phyloP scores from a whole-genome alignment of 2,329 filamentous ascomycete genomes.

The Hansfordia pulvinata region DNA sequence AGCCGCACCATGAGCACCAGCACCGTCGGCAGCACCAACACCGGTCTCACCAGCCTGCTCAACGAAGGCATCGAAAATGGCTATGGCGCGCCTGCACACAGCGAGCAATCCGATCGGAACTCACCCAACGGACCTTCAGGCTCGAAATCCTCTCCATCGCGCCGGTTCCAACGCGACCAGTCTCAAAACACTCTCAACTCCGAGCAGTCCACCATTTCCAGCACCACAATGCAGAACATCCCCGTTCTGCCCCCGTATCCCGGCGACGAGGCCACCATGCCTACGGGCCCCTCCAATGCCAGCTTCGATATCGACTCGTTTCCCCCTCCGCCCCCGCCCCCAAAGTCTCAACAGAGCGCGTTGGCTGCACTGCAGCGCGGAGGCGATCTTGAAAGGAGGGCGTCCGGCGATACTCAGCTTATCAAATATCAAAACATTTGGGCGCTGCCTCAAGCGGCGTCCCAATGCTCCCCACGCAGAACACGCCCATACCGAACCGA shows the following conservation, averaged over 20 bases:
- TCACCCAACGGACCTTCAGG: constrained; percentile 9
- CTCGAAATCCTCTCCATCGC: constrained; percentile 29
- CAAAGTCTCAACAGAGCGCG: constrained; percentile 77
- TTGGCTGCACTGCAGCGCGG: constrained; percentile 82
- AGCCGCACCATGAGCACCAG: constrained; percentile 44
- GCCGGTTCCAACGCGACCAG: constrained; percentile 37
- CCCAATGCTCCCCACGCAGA: constrained; percentile 74
- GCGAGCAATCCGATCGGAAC: constrained; percentile 52
- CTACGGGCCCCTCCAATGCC: constrained; percentile 25
- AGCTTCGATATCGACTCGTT: constrained; percentile 51
- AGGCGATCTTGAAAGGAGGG: constrained; percentile 81
- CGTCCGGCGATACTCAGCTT: constrained; percentile 91
- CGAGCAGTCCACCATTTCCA: constrained; percentile 58
- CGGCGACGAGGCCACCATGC: constrained; percentile 38
- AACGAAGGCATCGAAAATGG: constrained; percentile 45
- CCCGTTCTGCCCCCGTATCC: constrained; percentile 63
- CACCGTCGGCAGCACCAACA: constrained; percentile 42
- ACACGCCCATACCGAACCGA: constrained; percentile 71
- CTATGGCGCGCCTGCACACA: constrained; percentile 28
- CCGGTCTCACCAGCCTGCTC: constrained; percentile 42
- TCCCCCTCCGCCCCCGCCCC: constrained; percentile 65
- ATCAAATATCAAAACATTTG: constrained; percentile 91
- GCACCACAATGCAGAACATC: constrained; percentile 61
- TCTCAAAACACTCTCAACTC: constrained; percentile 36
- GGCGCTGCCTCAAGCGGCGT: constrained; percentile 71